Evolutionary conservation across 441 rosid genomes (phyloP), one percentile per base, ranked within the genome.

Genomic region (Pelargonium australe): DNA sequence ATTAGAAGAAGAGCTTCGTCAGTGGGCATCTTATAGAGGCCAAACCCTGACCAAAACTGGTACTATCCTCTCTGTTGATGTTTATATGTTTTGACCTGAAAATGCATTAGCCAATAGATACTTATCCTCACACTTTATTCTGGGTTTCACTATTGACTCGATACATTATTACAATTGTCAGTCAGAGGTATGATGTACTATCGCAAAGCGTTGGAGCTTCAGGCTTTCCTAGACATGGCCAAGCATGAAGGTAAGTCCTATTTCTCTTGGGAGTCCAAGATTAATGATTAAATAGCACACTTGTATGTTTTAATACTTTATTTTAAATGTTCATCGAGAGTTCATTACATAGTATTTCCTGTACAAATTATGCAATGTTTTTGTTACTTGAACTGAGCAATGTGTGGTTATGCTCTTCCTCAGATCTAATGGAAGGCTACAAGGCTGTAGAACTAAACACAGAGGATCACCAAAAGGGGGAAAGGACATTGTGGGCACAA

Each of bases 121-220:
- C 2, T 41, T 40, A 14, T 43, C 20, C 40, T n/a, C 44, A 57
- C 23, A 57, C 16, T 17, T 16, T 63, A 19, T 63, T 5, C 53
- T 51, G 45, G 37, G 37, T 47, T 7, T 65, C 64, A 60, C 66
- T 63, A 63, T 53, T 80, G 69, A 73, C 64, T n/a, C 61, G 66
- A 76, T 60, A 65, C 53, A 43, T 66, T 49, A n/a, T 79, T 31
- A 55, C 13, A 61, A 61, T 73, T 84, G 66, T 37, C 86, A 93
- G 99, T 96, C 12, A 82, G 99, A 83, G 99, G 99, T 68, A 96
- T 96, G 97, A 96, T 96, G 99, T 96, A 96, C 80, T 88, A 85
- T 73, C 89, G 99, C 41, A 87, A 85, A 83, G 99, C 99, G 20
- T 82, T 96, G 93, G 98, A 96, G 81, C 96, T 96, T 74, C 99